These are phyloP conservation scores for Chrysoporthe cubensis DNA, from an alignment of 2,329 filamentous ascomycete species.

Conservation along the genomic window DNA sequence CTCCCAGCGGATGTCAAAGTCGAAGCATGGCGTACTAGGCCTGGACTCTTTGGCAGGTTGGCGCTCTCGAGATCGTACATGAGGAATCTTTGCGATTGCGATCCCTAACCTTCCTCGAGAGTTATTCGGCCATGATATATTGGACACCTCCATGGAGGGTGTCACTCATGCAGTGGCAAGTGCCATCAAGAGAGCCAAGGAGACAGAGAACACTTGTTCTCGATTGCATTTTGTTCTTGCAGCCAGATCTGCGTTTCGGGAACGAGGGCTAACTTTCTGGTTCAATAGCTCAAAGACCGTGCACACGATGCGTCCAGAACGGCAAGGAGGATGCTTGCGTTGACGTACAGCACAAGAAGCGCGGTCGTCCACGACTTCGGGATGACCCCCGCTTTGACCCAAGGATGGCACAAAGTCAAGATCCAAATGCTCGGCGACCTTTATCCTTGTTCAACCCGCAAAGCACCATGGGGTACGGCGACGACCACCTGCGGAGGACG, in stretches of 20 bases:
- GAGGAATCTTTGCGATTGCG: neutral
- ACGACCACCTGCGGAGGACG: constrained; percentile 49
- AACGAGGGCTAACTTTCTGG: constrained; percentile 31
- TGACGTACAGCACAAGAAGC: constrained; percentile 85
- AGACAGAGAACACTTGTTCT: constrained; percentile 20
- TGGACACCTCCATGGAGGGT: neutral
- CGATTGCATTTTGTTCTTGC: neutral
- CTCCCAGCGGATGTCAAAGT: neutral
- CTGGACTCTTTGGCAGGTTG: neutral
- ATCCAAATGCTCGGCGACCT: constrained; percentile 53
- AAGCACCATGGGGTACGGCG: constrained; percentile 48
- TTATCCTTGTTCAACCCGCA: constrained; percentile 55
- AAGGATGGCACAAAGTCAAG: constrained; percentile 49
- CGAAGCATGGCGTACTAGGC: neutral
- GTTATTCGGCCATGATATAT: neutral
- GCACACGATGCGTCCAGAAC: constrained; percentile 75
- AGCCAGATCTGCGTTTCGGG: neutral
- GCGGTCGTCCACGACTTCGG: constrained; percentile 75
- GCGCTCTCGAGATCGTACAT: neutral
- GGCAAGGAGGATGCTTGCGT: constrained; percentile 81
- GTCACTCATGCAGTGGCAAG: constrained; percentile 7
- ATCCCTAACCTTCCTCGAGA: neutral
- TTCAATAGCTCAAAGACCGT: constrained; percentile 71
- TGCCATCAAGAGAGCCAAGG: constrained; percentile 6
- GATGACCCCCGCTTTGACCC: constrained; percentile 66